Conservation (phyloP, 2,329 filamentous ascomycete species). For the Nemania bipapillata region DNA sequence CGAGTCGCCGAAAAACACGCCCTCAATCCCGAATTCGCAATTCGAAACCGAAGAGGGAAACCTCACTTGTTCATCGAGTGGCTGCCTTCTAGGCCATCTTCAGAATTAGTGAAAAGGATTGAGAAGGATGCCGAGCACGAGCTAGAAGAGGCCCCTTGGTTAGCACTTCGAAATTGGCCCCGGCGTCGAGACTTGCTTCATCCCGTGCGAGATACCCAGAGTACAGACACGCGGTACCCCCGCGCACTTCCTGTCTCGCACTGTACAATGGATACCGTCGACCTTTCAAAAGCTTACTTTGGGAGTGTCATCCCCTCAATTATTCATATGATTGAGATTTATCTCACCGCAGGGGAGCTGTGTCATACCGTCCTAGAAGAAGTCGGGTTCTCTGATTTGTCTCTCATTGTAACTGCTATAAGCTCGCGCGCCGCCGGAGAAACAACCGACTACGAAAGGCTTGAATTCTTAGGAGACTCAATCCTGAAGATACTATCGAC, state of each 20-base stretch:
- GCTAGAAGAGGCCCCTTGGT: conserved; percentile 60
- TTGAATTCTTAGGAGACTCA: conserved; percentile 89
- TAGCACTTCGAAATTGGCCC: conserved; percentile 62
- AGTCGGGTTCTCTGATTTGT: conserved; percentile 64
- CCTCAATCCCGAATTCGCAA: conserved; percentile 50
- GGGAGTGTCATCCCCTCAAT: conserved; percentile 78
- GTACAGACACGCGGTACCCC: conserved; percentile 55
- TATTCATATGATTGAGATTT: conserved; percentile 73
- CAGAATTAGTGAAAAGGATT: conserved; percentile 54
- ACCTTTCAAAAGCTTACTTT: conserved; percentile 59
- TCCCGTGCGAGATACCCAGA: conserved; percentile 25
- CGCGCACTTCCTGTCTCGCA: conserved; percentile 59
- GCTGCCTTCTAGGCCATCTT: conserved; percentile 59
- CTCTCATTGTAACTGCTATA: conserved; percentile 74
- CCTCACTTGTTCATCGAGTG: conserved; percentile 58
- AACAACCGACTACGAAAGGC: conserved; percentile 76
- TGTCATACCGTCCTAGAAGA: conserved; percentile 63
- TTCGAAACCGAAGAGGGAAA: conserved; percentile 53
- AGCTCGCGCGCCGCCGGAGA: conserved; percentile 71
- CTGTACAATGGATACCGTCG: conserved; percentile 63
- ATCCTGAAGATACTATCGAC: conserved; percentile 80
- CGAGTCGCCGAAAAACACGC: conserved; percentile 40
- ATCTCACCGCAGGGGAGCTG: conserved; percentile 71
- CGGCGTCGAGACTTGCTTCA: conserved; percentile 71
- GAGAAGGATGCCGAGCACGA: conserved; percentile 54